A percentile compares a stretch with the other conserved stretches of the same genome.
phyloP scores from a whole-genome alignment of 2,329 filamentous ascomycete species.

The Neocucurbitaria cava region DNA sequence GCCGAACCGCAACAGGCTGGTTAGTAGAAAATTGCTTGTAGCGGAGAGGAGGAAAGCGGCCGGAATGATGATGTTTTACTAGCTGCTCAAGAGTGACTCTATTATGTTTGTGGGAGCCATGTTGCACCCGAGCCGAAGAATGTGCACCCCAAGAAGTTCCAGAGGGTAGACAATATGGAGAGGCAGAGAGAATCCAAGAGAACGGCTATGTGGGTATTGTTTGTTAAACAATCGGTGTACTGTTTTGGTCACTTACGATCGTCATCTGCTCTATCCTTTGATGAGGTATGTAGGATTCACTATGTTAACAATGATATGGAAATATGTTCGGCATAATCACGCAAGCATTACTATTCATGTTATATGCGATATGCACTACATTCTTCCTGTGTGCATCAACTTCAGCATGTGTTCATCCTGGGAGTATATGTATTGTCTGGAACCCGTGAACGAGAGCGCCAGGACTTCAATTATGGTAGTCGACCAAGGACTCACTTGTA shows the following conservation, averaged over 20 bases:
- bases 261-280: neutral
- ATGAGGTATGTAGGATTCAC: neutral
- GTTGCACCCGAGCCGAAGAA: conserved; percentile 8
- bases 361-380: too few species aligned
- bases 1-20: conserved; percentile 13
- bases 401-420: too few species aligned
- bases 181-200: conserved; percentile 10
- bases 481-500: too few species aligned
- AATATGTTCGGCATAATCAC: neutral
- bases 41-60: conserved; percentile 34
- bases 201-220: conserved; percentile 24
- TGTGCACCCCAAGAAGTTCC: conserved; percentile 17
- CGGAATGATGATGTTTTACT: conserved; percentile 30
- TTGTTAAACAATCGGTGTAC: conserved; percentile 12
- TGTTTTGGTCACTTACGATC: neutral
- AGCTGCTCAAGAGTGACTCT: conserved; percentile 26
- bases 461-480: too few species aligned
- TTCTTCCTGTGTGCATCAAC: too few species aligned
- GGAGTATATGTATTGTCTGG: too few species aligned
- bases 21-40: conserved; percentile 23
- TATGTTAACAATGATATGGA: neutral
- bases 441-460: too few species aligned
- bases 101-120: conserved; percentile 29
- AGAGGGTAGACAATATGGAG: conserved; percentile 24
- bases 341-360: too few species aligned